Evolutionary conservation across 495 filamentous ascomycete species (phyloP).

Genomic region (Aspergillus diversus): DNA sequence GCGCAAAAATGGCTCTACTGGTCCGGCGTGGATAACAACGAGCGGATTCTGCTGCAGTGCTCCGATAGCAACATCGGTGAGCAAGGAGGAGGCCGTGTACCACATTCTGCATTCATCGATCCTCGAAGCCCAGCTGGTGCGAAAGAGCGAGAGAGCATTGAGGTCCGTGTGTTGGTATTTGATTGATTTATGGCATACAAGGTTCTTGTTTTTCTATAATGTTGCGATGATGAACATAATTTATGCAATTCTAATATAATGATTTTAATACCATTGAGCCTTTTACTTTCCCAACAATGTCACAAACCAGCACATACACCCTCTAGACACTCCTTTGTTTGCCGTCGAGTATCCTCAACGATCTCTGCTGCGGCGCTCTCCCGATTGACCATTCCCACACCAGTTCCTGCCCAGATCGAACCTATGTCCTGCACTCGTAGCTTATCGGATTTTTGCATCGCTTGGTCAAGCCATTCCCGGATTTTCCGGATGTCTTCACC

Average conservation of each 20-base stretch:
- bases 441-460: background rate
- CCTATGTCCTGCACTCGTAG: background rate
- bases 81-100: slow-evolving; percentile 58
- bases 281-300: no score
- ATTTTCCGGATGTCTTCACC: background rate
- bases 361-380: background rate
- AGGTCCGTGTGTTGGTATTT: slow-evolving; percentile 83
- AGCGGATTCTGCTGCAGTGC: slow-evolving; percentile 80
- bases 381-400: background rate
- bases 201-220: background rate
- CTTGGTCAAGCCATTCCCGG: background rate
- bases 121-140: slow-evolving; percentile 61
- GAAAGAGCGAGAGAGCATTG: slow-evolving; percentile 75
- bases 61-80: slow-evolving; percentile 63
- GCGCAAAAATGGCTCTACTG: slow-evolving; percentile 74
- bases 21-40: slow-evolving; percentile 72
- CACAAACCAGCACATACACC: no score
- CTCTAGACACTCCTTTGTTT: no score
- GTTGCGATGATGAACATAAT: background rate
- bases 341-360: background rate
- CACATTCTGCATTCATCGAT: slow-evolving; percentile 82
- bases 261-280: no score
- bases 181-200: slow-evolving; percentile 25
- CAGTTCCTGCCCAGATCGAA: background rate
- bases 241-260: background rate